Conservation (phyloP, 495 filamentous ascomycete species). For the Penicillium mononematosum region DNA sequence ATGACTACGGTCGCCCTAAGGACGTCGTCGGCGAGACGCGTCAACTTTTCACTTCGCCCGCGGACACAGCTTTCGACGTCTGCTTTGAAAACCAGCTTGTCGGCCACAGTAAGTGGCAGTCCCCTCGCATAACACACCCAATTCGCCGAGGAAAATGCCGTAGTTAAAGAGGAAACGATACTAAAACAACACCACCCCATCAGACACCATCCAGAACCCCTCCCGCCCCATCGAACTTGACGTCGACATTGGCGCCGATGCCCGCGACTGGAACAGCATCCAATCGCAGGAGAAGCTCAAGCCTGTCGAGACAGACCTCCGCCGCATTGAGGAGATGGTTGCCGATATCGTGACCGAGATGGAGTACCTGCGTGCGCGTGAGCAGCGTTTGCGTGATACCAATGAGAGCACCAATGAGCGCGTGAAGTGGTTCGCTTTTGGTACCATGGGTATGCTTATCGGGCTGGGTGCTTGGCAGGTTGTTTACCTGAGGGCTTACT, state of each 20-base stretch:
- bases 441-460: constrained; percentile 90
- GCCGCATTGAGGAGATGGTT: constrained; percentile 87
- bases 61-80: constrained; percentile 92
- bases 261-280: constrained; percentile 96
- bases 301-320: constrained; percentile 92
- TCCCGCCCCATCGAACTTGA: constrained; percentile 87
- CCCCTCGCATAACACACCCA: not conserved
- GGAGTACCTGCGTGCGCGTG: constrained; percentile 85
- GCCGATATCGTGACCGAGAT: constrained; percentile 79
- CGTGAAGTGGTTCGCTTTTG: constrained; percentile 97
- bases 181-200: constrained; percentile 3
- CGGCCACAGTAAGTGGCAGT: constrained; percentile 53
- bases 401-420: constrained; percentile 99
- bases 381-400: constrained; percentile 95
- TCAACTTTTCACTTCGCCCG: constrained; percentile 92
- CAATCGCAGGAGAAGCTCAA: constrained; percentile 97
- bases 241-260: constrained; percentile 97
- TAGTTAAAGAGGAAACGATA: not conserved
- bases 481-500: constrained; percentile 95
- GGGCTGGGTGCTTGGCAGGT: constrained; percentile 95
- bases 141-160: too few species aligned
- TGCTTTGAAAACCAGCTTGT: constrained; percentile 87
- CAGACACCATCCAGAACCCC: constrained; percentile 53
- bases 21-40: constrained; percentile 90
- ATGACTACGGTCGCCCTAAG: constrained; percentile 88